These are phyloP conservation scores for Chara braunii DNA, from an alignment of 139 green algal species.

Conservation along the genomic window DNA sequence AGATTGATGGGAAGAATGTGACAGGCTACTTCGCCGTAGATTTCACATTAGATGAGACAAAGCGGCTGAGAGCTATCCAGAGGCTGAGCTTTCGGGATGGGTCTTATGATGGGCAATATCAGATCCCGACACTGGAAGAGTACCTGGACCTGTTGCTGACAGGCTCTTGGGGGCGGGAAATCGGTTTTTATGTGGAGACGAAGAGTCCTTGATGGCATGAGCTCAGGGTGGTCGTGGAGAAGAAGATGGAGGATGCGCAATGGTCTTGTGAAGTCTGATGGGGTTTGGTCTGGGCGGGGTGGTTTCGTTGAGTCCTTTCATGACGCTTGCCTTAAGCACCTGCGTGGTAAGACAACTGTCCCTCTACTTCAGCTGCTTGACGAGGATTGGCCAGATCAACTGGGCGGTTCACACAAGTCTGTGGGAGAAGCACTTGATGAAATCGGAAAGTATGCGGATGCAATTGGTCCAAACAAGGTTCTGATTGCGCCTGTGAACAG, in stretches of 20 bases:
- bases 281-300: too few species aligned
- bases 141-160: conserved; percentile 7
- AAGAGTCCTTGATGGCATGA: too few species aligned
- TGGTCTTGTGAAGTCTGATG: too few species aligned
- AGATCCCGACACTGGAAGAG: conserved; percentile 16
- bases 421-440: conserved; percentile 7
- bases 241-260: too few species aligned
- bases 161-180: background rate
- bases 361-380: conserved; percentile 17
- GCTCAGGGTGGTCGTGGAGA: too few species aligned
- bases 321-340: background rate
- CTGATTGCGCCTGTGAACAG: conserved; percentile 3
- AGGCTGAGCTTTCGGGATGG: conserved; percentile 16
- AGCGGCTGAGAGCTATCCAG: conserved; percentile 39
- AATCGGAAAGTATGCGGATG: conserved; percentile 11
- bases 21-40: conserved; percentile 50
- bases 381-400: background rate
- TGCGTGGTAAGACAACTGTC: background rate
- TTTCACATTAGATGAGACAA: conserved; percentile 51
- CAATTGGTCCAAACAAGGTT: conserved; percentile 20
- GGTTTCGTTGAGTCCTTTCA: conserved; percentile 29
- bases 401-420: background rate
- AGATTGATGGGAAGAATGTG: conserved; percentile 46
- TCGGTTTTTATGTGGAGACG: conserved; percentile 26
- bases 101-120: conserved; percentile 20